Base-by-base conservation (phyloP, 2,329 filamentous ascomycete genomes). In the Fusarium brevicatenulatum region DNA sequence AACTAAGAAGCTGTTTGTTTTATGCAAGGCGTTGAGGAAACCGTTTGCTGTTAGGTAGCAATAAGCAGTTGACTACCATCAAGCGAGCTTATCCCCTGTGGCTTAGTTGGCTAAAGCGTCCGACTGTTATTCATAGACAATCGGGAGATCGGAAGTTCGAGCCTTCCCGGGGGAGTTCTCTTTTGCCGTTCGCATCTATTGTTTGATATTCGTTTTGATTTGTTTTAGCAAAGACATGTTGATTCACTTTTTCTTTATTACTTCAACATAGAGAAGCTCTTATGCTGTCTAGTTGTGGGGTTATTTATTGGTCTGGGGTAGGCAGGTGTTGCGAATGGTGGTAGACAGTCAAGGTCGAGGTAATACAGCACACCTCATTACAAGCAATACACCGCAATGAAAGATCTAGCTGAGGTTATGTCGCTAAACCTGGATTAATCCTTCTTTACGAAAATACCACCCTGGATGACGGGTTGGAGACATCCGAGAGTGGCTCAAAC, bases 81-180 rank as follows among this genome's bases (percentile, higher is more conserved):
- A 67, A 62, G 44, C 36, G 25, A 67, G 49, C 53, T 30, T 34
- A n/a, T 74, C 72, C 72, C 72, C 71, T 74, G 72, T 74, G 72
- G 72, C 72, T 74, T 74, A 74, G 72, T 74, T 74, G 72, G 72
- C 71, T 74, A 74, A 74, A 74, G 72, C 72, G 72, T 74, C 72
- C 72, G 71, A 74, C 71, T 74, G 71, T 74, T 74, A 74, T 74
- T 70, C 18, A 59, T 65, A 68, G 73, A 75, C 73, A 76, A 77
- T 77, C 76, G 75, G 72, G 74, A 77, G 76, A 77, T 77, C 76
- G 74, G 72, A 76, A 77, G 74, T 77, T 77, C 76, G 76, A 77
- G 68, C 76, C 76, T 77, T 77, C 70, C 75, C 75, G 74, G 75
- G 75, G 75, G 75, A 77, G 70, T 57, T 53, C 9, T 11, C 11